A percentile compares a stretch with the other conserved stretches of the same genome.
Evolutionary conservation across 23 red algal species (phyloP).

Genomic region (Gracilaria caudata): DNA sequence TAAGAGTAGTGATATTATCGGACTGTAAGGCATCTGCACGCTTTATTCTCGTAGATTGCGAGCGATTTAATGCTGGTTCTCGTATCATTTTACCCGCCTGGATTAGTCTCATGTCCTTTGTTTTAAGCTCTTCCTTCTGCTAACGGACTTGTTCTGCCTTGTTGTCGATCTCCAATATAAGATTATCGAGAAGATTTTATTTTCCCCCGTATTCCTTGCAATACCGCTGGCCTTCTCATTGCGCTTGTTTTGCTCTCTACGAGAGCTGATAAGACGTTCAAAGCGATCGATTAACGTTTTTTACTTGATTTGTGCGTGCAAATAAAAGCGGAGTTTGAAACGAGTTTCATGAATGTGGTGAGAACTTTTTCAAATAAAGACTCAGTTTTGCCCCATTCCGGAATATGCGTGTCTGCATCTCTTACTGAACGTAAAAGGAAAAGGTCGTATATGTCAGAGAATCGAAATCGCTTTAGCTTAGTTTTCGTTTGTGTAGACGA

Average conservation of each 20-base stretch:
- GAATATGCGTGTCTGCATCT: conserved; percentile 14
- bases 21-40: neutral
- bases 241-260: conserved; percentile 11
- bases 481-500: conserved; percentile 2
- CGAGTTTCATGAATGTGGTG: conserved; percentile 17
- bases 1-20: neutral
- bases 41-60: too few relatives aligned
- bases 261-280: neutral
- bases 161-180: conserved; percentile 38
- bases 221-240: conserved; percentile 7
- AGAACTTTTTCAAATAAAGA: neutral
- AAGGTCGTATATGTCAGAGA: conserved; percentile 13
- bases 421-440: conserved; percentile 18
- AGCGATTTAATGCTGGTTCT: conserved; percentile 7
- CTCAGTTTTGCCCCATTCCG: neutral
- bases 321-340: neutral
- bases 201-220: conserved; percentile 16
- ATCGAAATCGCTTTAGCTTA: neutral
- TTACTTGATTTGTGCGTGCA: neutral
- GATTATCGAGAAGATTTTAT: conserved; percentile 32
- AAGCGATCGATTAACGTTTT: conserved; percentile 13
- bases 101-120: conserved; percentile 1
- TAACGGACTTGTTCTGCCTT: neutral
- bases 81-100: conserved; percentile 19
- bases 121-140: conserved; percentile 10